Conservation (phyloP, 306 rosid genomes). For the Trichosanthes cucumerina region DNA sequence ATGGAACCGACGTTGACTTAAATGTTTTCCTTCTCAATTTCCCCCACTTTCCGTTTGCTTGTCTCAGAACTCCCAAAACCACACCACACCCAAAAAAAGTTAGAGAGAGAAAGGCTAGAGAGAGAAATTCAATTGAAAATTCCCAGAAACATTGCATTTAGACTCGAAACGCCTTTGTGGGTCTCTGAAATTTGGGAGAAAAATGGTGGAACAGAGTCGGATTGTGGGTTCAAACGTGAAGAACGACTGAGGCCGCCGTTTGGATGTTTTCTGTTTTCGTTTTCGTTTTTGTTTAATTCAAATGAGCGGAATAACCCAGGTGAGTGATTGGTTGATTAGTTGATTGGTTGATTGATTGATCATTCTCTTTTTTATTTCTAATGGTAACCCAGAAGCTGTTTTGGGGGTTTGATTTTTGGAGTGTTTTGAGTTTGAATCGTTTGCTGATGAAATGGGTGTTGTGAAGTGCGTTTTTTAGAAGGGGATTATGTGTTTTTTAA, state of each 20-base stretch:
- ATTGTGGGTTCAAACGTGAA: neutral
- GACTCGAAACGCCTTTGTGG: neutral
- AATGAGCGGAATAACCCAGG: conserved; percentile 1
- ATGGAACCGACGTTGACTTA: conserved; percentile 9
- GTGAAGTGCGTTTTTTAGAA: neutral
- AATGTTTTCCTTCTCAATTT: neutral
- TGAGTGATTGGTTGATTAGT: neutral
- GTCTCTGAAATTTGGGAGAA: neutral
- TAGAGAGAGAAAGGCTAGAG: neutral
- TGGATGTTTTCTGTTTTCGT: neutral
- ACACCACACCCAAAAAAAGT: neutral
- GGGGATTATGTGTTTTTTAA: neutral
- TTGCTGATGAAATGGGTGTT: neutral
- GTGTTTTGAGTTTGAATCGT: neutral
- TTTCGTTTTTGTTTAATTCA: neutral
- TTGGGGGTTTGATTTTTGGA: neutral
- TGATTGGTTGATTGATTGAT: neutral
- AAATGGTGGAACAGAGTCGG: neutral
- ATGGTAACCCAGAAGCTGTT: neutral
- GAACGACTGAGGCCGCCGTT: neutral
- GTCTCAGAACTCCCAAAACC: neutral
- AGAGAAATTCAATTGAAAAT: neutral
- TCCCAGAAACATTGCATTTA: neutral
- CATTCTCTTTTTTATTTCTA: neutral
- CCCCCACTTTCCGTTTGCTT: neutral